Conservation (phyloP, 2,329 filamentous ascomycete genomes). For the Ceratocystis huliohia region DNA sequence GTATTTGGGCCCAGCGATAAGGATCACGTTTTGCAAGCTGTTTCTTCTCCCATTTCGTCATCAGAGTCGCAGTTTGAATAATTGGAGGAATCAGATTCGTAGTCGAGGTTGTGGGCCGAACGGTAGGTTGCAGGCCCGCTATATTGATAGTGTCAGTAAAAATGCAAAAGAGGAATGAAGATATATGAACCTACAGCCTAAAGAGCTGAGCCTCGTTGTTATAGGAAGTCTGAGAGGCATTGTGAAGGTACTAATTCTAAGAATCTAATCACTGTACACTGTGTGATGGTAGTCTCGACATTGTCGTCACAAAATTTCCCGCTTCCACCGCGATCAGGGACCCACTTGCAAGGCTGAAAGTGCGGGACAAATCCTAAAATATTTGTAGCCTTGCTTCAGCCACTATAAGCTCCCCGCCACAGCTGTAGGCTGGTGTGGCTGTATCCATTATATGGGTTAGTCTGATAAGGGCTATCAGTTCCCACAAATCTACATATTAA, state of each 20-base stretch:
- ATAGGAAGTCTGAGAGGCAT: constrained; percentile 58
- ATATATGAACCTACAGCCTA: constrained; percentile 41
- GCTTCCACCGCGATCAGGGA: constrained; percentile 10
- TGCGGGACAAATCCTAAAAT: constrained; percentile 11
- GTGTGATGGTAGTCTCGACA: constrained; percentile 13
- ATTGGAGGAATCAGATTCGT: constrained; percentile 39
- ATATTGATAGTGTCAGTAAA: constrained; percentile 13
- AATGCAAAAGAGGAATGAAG: constrained; percentile 14
- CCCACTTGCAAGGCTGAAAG: constrained; percentile 18
- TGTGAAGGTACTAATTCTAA: neutral
- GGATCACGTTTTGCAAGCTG: constrained; percentile 61
- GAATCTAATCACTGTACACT: constrained; percentile 9
- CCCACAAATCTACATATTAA: constrained; percentile 27
- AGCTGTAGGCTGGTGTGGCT: neutral
- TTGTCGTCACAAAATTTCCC: constrained; percentile 21
- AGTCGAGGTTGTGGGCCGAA: constrained; percentile 34
- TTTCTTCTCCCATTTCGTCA: constrained; percentile 48
- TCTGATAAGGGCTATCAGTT: constrained; percentile 17
- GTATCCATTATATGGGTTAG: constrained; percentile 10
- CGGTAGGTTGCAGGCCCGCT: constrained; percentile 50
- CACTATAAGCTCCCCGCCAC: constrained; percentile 5
- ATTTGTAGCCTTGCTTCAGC: constrained; percentile 14
- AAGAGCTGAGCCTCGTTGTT: constrained; percentile 45
- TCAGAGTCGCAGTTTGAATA: constrained; percentile 50
- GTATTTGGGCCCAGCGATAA: constrained; percentile 67